Percentiles rank a stretch among this genome's conserved stretches.
Evolutionary conservation across 495 filamentous ascomycete species (phyloP).

Genomic region (Immersiella caudata): DNA sequence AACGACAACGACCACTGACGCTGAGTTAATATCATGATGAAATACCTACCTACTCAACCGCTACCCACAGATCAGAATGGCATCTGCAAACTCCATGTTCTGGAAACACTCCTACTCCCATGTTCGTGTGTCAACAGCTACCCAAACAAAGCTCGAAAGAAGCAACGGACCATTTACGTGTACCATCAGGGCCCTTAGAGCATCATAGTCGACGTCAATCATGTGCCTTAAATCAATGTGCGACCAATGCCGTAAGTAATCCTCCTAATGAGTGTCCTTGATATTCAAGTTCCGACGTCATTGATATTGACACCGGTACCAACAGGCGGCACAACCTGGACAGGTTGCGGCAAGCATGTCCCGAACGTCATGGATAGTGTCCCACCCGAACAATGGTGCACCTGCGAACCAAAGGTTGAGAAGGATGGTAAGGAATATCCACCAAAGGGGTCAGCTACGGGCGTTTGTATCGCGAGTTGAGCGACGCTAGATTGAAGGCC

Average conservation of each 20-base stretch:
- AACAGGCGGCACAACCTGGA: constrained; percentile 48
- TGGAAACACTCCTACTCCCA: too few relatives aligned
- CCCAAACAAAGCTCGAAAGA: background rate
- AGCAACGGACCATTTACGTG: too few relatives aligned
- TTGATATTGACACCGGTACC: background rate
- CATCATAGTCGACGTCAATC: background rate
- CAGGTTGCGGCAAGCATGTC: constrained; percentile 71
- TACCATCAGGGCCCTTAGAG: too few relatives aligned
- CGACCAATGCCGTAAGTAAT: background rate
- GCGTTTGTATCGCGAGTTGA: background rate
- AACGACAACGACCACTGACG: background rate
- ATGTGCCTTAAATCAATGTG: background rate
- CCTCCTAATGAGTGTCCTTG: background rate
- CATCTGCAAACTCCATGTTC: too few relatives aligned
- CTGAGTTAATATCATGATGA: background rate
- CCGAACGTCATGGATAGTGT: constrained; percentile 66
- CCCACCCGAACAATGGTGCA: constrained; percentile 62
- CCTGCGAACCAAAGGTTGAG: constrained; percentile 64
- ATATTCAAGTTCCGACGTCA: background rate
- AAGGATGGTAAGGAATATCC: constrained; percentile 64
- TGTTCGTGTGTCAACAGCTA: too few relatives aligned
- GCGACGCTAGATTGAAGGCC: background rate
- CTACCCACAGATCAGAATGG: too few relatives aligned
- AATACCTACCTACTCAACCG: too few relatives aligned
- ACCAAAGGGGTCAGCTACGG: constrained; percentile 43